Percentiles rank a stretch among this genome's conserved stretches.
These are phyloP conservation scores for Debaryomyces coudertii DNA, from an alignment of 1,139 yeast genomes.

Conservation along the genomic window DNA sequence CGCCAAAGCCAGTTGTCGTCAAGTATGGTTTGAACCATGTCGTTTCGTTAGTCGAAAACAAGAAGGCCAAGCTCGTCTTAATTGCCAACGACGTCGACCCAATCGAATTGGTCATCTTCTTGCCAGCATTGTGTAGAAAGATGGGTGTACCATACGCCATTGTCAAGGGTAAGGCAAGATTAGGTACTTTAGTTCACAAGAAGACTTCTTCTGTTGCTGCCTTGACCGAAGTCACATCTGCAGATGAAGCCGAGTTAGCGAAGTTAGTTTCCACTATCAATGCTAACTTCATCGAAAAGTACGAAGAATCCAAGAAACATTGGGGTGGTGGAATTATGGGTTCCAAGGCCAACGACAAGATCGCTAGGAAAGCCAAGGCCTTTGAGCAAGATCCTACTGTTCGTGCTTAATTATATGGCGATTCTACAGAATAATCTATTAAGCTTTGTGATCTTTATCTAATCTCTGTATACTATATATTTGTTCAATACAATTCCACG, in stretches of 20 bases:
- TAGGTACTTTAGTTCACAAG: conserved; percentile 95
- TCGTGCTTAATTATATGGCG: background rate
- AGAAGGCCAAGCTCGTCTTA: conserved; percentile 94
- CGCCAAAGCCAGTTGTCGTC: conserved; percentile 93
- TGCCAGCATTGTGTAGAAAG: conserved; percentile 98
- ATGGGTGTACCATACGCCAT: conserved; percentile 99
- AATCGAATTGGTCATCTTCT: conserved; percentile 92
- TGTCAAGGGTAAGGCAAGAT: conserved; percentile 98
- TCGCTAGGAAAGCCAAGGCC: conserved; percentile 47
- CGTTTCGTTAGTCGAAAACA: conserved; percentile 94
- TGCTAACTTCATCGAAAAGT: conserved; percentile 89
- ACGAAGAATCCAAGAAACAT: conserved; percentile 95
- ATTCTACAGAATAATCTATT: background rate
- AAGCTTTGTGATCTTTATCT: conserved; percentile 2
- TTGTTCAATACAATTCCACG: conserved; percentile 3
- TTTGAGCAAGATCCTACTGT: conserved; percentile 28
- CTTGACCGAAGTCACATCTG: conserved; percentile 88
- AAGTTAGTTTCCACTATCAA: conserved; percentile 89
- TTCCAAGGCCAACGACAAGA: conserved; percentile 83
- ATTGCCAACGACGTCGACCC: conserved; percentile 99
- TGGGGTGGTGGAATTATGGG: conserved; percentile 99
- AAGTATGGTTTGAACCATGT: conserved; percentile 99
- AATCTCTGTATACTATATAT: conserved; percentile 8
- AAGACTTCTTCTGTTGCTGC: conserved; percentile 98
- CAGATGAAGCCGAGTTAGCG: conserved; percentile 93